phyloP scores from a whole-genome alignment of 345 rosid genomes.

The Salix purpurea region DNA sequence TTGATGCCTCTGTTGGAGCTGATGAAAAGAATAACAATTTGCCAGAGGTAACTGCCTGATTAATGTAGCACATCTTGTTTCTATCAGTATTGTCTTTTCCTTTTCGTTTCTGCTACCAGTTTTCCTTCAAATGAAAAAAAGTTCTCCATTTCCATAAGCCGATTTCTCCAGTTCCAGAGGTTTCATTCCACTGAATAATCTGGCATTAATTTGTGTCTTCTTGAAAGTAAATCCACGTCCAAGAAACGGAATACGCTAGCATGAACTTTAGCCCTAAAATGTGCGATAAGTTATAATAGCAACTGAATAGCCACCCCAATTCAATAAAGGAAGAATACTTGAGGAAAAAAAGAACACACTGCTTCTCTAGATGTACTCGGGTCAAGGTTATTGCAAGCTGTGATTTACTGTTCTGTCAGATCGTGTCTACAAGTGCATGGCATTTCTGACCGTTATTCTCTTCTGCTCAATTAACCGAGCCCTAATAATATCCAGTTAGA shows the following conservation, averaged over 20 bases:
- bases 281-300: not conserved
- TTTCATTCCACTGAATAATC: not conserved
- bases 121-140: slow-evolving; percentile 9
- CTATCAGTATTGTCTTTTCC: not conserved
- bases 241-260: not conserved
- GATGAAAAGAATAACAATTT: slow-evolving; percentile 21
- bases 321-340: not conserved
- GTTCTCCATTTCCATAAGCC: not conserved
- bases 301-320: not conserved
- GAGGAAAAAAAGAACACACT: not conserved
- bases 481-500: slow-evolving; percentile 33
- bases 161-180: slow-evolving; percentile 2
- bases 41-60: slow-evolving; percentile 56
- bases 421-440: not conserved
- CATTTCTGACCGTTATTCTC: not conserved
- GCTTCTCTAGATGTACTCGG: not conserved
- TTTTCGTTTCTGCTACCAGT: not conserved
- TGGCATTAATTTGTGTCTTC: slow-evolving; percentile 20
- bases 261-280: not conserved
- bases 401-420: not conserved
- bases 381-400: not conserved
- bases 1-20: slow-evolving; percentile 28
- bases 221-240: not conserved
- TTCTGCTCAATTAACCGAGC: slow-evolving; percentile 6
- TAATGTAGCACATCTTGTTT: slow-evolving; percentile 22